Evolutionary conservation across 1,139 yeast species (phyloP).

Genomic region (Hyphopichia khmerensis): DNA sequence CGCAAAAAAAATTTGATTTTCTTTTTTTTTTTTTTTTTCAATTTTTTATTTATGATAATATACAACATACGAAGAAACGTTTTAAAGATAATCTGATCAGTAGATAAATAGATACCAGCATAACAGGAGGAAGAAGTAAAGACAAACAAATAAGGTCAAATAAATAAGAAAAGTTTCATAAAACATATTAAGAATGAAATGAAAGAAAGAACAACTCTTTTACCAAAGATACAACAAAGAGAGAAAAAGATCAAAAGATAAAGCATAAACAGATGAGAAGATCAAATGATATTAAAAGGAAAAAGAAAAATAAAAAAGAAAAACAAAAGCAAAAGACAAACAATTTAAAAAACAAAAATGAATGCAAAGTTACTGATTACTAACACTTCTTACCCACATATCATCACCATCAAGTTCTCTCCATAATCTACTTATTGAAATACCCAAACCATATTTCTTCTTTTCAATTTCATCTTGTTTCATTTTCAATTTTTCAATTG

Average conservation of each 20-base stretch:
- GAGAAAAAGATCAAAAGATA: no score
- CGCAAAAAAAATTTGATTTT: not conserved
- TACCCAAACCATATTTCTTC: conserved; percentile 45
- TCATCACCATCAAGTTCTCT: conserved; percentile 38
- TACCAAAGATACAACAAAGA: no score
- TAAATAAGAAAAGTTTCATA: not conserved
- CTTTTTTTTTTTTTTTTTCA: not conserved
- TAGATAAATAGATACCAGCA: not conserved
- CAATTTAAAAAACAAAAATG: not conserved
- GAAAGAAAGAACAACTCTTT: no score
- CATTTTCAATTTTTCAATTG: conserved; percentile 42
- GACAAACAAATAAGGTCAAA: not conserved
- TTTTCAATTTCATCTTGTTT: conserved; percentile 45
- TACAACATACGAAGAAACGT: not conserved
- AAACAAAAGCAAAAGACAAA: no score
- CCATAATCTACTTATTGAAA: conserved; percentile 46
- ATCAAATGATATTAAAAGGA: no score
- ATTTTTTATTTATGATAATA: not conserved
- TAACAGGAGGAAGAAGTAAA: not conserved
- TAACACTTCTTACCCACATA: conserved; percentile 38
- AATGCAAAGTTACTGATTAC: conserved; percentile 1
- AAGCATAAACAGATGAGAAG: no score
- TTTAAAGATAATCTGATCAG: not conserved
- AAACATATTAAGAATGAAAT: not conserved
- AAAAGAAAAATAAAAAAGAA: no score